Percentiles rank a stretch among this genome's conserved stretches.
Evolutionary conservation across 2,329 filamentous ascomycete species (phyloP).

Genomic region (Calonectria pteridis): DNA sequence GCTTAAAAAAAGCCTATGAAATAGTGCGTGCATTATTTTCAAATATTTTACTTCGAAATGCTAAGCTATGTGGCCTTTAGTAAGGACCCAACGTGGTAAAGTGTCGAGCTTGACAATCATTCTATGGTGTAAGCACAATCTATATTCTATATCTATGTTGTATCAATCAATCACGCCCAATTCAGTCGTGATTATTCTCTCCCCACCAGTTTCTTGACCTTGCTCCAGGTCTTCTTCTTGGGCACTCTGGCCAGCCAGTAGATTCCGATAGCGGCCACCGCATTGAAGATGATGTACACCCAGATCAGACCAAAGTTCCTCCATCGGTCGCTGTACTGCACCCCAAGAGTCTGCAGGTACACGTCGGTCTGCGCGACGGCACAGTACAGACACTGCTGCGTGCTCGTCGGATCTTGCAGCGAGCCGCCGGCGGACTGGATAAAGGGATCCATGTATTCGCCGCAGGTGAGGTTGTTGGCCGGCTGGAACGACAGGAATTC

Average conservation of each 20-base stretch:
- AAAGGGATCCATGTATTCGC: constrained; percentile 60
- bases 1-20: not conserved
- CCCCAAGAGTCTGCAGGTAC: constrained; percentile 52
- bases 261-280: constrained; percentile 56
- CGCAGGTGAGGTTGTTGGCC: constrained; percentile 61
- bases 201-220: constrained; percentile 2
- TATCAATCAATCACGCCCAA: not conserved
- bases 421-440: constrained; percentile 59
- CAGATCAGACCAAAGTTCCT: constrained; percentile 67
- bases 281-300: constrained; percentile 63
- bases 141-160: not conserved
- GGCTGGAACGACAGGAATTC: constrained; percentile 70
- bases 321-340: constrained; percentile 62
- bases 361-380: constrained; percentile 49
- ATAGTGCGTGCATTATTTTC: not conserved
- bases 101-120: not conserved
- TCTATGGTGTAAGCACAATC: not conserved
- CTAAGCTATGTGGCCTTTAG: not conserved
- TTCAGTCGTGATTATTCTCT: not conserved
- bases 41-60: not conserved
- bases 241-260: constrained; percentile 57
- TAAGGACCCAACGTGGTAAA: not conserved
- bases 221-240: constrained; percentile 27
- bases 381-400: constrained; percentile 58
- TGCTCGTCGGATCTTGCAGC: constrained; percentile 57